These are phyloP conservation scores for Thalassiosira mediterranea DNA, from an alignment of 352 stramenopile species.

Conservation along the genomic window DNA sequence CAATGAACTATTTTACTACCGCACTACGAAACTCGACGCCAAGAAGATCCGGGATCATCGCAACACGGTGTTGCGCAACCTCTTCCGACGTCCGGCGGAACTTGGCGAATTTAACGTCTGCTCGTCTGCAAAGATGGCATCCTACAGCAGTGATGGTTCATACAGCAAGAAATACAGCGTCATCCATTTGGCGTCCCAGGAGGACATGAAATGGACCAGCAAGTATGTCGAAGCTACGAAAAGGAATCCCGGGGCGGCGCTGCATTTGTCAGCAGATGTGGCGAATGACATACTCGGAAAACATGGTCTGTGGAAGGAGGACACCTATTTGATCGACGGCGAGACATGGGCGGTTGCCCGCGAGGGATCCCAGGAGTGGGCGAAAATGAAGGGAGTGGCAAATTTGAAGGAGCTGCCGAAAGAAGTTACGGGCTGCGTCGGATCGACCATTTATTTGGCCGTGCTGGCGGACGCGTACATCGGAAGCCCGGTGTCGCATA, in stretches of 20 bases:
- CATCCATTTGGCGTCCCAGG: conserved; percentile 3
- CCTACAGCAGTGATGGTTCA: background rate
- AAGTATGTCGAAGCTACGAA: background rate
- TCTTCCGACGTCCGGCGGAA: conserved; percentile 5
- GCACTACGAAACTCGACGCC: background rate
- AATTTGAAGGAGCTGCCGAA: conserved; percentile 3
- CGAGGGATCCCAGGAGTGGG: background rate
- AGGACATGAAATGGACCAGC: background rate
- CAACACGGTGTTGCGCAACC: conserved; percentile 6
- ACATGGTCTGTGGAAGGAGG: conserved; percentile 6
- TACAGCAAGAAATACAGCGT: conserved; percentile 11
- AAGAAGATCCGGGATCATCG: conserved; percentile 11
- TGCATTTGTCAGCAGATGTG: conserved; percentile 7
- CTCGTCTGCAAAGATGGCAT: background rate
- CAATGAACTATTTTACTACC: background rate
- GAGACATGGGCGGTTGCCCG: background rate
- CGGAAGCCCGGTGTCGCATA: conserved; percentile 16
- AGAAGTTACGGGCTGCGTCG: conserved; percentile 1
- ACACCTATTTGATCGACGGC: conserved; percentile 9
- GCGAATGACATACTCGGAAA: conserved; percentile 17
- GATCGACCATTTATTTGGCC: conserved; percentile 9
- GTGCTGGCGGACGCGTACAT: conserved; percentile 21
- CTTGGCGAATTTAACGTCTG: background rate
- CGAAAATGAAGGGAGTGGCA: background rate
- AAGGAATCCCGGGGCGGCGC: conserved; percentile 7